phyloP scores from a whole-genome alignment of 2,329 filamentous ascomycete species.

The Mycocentrospora acerina region DNA sequence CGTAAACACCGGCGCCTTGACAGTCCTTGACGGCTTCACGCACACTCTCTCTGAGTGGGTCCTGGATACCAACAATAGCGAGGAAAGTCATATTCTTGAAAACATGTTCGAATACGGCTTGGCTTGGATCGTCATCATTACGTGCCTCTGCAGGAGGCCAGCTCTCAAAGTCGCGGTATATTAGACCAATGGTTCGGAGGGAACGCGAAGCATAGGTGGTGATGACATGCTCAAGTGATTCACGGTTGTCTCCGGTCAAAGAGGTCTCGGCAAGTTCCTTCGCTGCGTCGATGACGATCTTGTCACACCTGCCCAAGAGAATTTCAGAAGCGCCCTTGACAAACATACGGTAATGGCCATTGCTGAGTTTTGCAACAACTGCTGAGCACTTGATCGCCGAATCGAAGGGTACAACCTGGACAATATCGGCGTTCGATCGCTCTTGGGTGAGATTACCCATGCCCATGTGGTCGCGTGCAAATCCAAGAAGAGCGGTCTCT shows the following conservation, averaged over 20 bases:
- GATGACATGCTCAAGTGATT: conserved; percentile 67
- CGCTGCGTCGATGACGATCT: conserved; percentile 60
- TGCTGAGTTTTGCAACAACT: conserved; percentile 58
- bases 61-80: conserved; percentile 76
- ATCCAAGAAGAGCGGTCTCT: conserved; percentile 71
- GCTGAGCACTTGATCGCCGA: conserved; percentile 71
- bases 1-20: conserved; percentile 73
- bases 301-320: conserved; percentile 50
- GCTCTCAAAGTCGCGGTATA: conserved; percentile 79
- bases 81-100: conserved; percentile 74
- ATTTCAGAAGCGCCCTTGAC: conserved; percentile 57
- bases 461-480: conserved; percentile 65
- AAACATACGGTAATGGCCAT: conserved; percentile 59
- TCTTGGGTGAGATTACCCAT: conserved; percentile 64
- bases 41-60: conserved; percentile 76
- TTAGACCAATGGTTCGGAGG: conserved; percentile 79
- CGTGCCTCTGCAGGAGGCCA: conserved; percentile 71
- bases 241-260: conserved; percentile 59
- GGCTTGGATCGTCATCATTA: conserved; percentile 62
- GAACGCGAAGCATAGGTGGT: conserved; percentile 77
- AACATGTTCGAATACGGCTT: conserved; percentile 67
- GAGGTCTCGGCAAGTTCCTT: conserved; percentile 56
- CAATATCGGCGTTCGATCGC: conserved; percentile 62
- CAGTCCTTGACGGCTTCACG: conserved; percentile 70
- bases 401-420: conserved; percentile 62